Percentiles rank a stretch among this genome's conserved stretches.
Conservation (phyloP, 2,329 filamentous ascomycete species). For the Plectosphaerella sp. region DNA sequence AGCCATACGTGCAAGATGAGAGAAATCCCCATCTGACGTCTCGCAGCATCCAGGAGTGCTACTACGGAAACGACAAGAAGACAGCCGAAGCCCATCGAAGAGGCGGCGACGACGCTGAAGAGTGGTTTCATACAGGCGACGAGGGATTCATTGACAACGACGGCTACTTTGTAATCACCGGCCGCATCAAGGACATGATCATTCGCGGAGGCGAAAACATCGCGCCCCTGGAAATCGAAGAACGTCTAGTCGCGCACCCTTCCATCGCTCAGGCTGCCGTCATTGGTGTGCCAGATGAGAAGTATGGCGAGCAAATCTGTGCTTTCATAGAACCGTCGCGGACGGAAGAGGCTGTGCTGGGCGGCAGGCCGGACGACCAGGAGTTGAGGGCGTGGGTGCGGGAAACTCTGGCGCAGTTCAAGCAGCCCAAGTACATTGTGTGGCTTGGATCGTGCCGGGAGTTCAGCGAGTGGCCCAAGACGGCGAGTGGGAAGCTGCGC, state of each 20-base stretch:
- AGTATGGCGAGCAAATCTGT: constrained; percentile 68
- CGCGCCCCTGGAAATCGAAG: constrained; percentile 73
- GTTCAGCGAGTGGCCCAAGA: constrained; percentile 52
- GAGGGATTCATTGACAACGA: constrained; percentile 73
- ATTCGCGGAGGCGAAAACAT: constrained; percentile 76
- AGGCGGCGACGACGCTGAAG: not conserved
- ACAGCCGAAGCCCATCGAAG: not conserved
- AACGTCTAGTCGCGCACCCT: constrained; percentile 60
- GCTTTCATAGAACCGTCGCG: constrained; percentile 48
- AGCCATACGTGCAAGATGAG: no score
- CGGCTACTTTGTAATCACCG: constrained; percentile 77
- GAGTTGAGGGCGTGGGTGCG: constrained; percentile 59
- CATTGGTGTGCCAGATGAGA: constrained; percentile 61
- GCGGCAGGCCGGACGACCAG: constrained; percentile 37
- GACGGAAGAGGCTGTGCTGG: constrained; percentile 18
- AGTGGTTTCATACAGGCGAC: constrained; percentile 82
- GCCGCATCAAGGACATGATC: constrained; percentile 81
- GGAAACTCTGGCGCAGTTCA: constrained; percentile 57
- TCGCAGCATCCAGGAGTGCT: not conserved
- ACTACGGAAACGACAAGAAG: not conserved
- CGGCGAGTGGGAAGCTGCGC: constrained; percentile 65
- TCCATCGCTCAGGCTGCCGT: constrained; percentile 59
- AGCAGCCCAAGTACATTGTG: constrained; percentile 67
- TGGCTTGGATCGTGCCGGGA: constrained; percentile 63
- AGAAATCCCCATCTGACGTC: no score